These are phyloP conservation scores for Trichocladium uniseriatum DNA, from an alignment of 495 filamentous ascomycete species.

Conservation along the genomic window DNA sequence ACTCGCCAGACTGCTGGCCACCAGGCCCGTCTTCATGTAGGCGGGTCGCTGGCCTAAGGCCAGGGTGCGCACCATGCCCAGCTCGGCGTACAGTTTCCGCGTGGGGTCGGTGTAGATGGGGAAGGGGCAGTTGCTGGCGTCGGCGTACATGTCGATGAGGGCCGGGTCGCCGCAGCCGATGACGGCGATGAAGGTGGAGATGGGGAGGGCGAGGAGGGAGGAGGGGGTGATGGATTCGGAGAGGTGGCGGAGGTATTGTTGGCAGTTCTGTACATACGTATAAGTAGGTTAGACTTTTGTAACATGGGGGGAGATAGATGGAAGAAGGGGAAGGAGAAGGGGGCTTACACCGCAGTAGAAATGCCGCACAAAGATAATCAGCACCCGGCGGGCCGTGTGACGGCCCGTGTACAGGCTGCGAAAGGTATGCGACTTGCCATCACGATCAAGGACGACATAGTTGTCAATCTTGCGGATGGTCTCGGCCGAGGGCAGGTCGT, in stretches of 20 bases:
- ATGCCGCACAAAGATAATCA: constrained; percentile 77
- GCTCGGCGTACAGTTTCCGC: constrained; percentile 54
- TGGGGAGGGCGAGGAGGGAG: constrained; percentile 43
- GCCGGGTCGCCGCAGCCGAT: constrained; percentile 72
- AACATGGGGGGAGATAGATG: constrained; percentile 1
- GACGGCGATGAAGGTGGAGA: constrained; percentile 56
- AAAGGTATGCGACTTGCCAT: constrained; percentile 56
- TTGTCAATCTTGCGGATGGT: constrained; percentile 43
- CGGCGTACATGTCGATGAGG: constrained; percentile 60
- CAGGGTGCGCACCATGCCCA: constrained; percentile 62
- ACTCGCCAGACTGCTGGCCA: constrained; percentile 36
- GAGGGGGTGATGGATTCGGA: constrained; percentile 49
- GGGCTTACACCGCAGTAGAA: constrained; percentile 79
- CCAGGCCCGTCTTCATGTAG: constrained; percentile 51
- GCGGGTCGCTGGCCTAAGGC: constrained; percentile 53
- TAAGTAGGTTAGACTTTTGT: background rate
- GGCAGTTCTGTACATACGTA: constrained; percentile 66
- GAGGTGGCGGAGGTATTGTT: constrained; percentile 62
- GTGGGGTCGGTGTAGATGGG: constrained; percentile 77
- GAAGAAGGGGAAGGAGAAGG: background rate
- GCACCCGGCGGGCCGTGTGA: constrained; percentile 46
- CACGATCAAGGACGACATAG: constrained; percentile 52
- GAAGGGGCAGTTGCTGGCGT: constrained; percentile 56
- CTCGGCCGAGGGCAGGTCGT: constrained; percentile 43
- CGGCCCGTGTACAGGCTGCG: constrained; percentile 55